Base-by-base conservation (phyloP, 106 monocot species). In the Cymbidium sinense region DNA sequence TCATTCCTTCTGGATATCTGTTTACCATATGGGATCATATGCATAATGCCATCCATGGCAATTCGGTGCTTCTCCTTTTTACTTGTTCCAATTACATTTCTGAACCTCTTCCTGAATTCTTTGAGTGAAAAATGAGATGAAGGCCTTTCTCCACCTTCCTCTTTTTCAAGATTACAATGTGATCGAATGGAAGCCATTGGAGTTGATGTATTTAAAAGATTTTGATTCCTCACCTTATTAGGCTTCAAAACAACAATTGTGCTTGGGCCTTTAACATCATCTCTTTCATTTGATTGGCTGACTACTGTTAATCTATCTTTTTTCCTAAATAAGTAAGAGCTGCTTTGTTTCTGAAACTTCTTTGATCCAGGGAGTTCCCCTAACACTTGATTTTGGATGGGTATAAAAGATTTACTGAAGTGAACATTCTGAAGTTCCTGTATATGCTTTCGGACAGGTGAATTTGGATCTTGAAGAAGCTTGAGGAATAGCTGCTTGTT, bases 161-260 rank as follows among this genome's bases (percentile, higher is more conserved):
- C 70, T 43, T 54, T 37, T 62, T 58, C 77, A 20, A 77, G 76
- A 58, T 30, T 75, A 34, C 75, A 37, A 50, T 10, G 13, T 23
- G 76, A 50, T 77, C 4, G 73, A 36, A 81, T 43, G 43, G 81
- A 81, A 75, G 81, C 51, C 12, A 39, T 52, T 23, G 73, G 39
- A 34, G 51, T 43, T 9, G 6, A 33, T 30, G 18, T 76, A 61
- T 36, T 58, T 2, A 70, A 70, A 36, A 36, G n/a, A 33, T 54
- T 78, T 75, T 77, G 47, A 64, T 19, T 69, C 52, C 70, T 77
- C 54, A 64, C 23, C 23, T 80, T 74, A 78, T 18, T 82, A 51
- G 91, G 85, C 50, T 91, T 88, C 77, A 91, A 79, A 70, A 88
- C 75, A 52, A 86, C 84, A 86, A 88, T 88, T 76, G 77, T 86